Evolutionary conservation across 805 yeast species (phyloP), one percentile per base, ranked within the genome.

Genomic region (Wickerhamomyces silvicola): DNA sequence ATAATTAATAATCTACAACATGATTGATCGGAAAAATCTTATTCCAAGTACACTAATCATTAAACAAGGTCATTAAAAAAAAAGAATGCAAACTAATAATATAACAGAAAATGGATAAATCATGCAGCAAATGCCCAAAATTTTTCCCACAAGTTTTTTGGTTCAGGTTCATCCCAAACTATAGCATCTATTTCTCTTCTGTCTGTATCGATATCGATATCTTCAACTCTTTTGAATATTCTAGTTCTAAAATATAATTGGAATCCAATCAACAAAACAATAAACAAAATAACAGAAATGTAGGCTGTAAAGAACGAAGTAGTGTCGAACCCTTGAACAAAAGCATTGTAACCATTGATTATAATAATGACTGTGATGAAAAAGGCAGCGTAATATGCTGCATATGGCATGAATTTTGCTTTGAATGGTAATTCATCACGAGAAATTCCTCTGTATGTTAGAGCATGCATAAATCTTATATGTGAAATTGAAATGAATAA

Each of bases 371-470:
- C 41, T 10, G 66, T 54, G 41, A 79, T 65, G 42, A 72, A 64
- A 32, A 66, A 57, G 4, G 73, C 57, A 3, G 86, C 72, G 46
- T 81, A 79, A 57, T 74, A 77, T 2, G 88, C 83, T 38, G 64
- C 57, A 41, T 53, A 70, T 3, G 94, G 92, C 77, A 78, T 80
- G 35, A 68, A 64, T n/a, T 50, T 51, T 7, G 92, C 88, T 55
- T 78, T 81, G 66, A 68, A 85, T 8, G 94, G 92, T 36, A 84
- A 64, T 9, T 70, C 66, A 45, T 78, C 77, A 48, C 94, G 63
- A 17, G 78, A 63, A 35, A 81, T 77, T 31, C 78, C 77, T 54
- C 86, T 72, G 15, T 62, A 53, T 45, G 68, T 71, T 46, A 84
- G 59, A 21, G 80, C 78, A 24, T 63, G 56, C 78, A 81, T 81